These are phyloP conservation scores for Mycena sanguinolenta DNA, from an alignment of 768 basidiomycete genomes.

Conservation along the genomic window DNA sequence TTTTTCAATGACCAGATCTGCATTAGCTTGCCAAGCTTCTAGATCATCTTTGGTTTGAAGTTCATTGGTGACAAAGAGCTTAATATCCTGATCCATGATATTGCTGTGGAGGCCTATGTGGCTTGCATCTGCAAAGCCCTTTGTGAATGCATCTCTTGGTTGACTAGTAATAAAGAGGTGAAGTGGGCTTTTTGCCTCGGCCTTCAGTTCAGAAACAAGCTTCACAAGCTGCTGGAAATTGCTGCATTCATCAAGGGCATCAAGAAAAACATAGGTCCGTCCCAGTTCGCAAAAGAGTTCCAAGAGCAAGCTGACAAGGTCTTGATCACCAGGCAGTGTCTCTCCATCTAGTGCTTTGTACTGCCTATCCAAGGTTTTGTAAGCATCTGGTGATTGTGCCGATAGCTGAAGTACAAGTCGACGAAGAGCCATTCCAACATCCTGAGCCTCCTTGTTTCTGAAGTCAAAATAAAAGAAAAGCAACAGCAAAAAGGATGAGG, in stretches of 20 bases:
- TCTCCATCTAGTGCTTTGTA: neutral
- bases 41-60: too few relatives aligned
- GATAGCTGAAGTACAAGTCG: too few relatives aligned
- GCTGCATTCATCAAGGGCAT: neutral
- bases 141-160: neutral
- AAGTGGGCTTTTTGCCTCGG: neutral
- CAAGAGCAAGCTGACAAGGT: neutral
- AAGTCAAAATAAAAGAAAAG: too few relatives aligned
- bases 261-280: neutral
- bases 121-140: neutral
- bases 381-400: too few relatives aligned
- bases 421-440: too few relatives aligned
- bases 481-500: too few relatives aligned
- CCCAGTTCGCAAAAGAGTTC: neutral
- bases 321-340: neutral
- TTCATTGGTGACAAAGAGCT: too few relatives aligned
- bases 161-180: neutral
- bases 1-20: too few relatives aligned
- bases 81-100: too few relatives aligned
- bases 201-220: neutral
- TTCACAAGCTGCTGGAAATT: neutral
- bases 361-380: too few relatives aligned
- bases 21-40: too few relatives aligned
- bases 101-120: neutral
- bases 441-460: too few relatives aligned